Evolutionary conservation across 2,329 filamentous ascomycete genomes (phyloP), one percentile per base, ranked within the genome.

Genomic region (Trichothecium roseum): DNA sequence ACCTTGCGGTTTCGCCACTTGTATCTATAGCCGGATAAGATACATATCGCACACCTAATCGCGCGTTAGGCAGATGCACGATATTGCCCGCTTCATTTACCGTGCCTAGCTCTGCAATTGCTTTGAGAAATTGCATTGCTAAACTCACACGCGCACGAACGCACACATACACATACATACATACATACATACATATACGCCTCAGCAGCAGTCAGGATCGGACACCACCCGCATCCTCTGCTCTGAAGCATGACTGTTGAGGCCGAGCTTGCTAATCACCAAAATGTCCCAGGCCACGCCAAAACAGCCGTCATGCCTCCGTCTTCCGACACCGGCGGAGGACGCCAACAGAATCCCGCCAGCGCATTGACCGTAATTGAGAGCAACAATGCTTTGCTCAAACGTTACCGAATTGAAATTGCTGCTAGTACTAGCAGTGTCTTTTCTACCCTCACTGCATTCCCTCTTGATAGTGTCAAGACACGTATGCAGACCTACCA

Each of bases 401-500:
- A 85, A 63, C 72, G 71, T 46, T 89, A 91, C 59, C 74, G 83
- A 45, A 88, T 81, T 33, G 82, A 89, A 60, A 77, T 91, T 45
- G 77, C 84, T 41, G 84, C 85, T 30, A 83, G 79, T 58, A 68
- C 77, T 28, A 83, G 81, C 53, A 88, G 81, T 57, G 69, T 88
- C 45, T 68, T 89, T 38, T 86, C 82, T 27, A 91, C 84, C 29
- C 71, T 86, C 52, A 69, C 73, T 45, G 81, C 84, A n/a, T 93
- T 89, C 53, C 85, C 85, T 16, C 74, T 93, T 46, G 85, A 93
- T 57, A 89, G 85, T 49, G 81, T 89, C 55, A 93, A 93, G 67
- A 88, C 83, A 37, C 82, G 85, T 51, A 85, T 91, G 77, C 85
- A 93, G 64, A 84, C 82, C 45, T 89, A 91, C 60, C 77, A 81